phyloP scores from a whole-genome alignment of 352 stramenopile genomes.

The Peronospora belbahrii region DNA sequence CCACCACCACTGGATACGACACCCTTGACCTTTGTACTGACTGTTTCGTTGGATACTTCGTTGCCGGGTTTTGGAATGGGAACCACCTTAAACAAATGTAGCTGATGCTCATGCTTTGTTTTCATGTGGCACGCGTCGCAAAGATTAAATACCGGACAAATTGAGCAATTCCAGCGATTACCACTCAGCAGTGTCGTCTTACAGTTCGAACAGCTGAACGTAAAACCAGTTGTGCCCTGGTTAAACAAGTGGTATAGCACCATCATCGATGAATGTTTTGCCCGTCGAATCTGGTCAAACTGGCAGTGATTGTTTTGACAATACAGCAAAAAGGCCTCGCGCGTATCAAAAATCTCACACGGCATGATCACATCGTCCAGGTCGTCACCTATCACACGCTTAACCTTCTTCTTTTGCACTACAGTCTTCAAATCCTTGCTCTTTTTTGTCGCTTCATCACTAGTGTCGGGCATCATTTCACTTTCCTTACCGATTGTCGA shows the following conservation, averaged over 20 bases:
- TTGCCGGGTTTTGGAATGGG: constrained; percentile 61
- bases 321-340: constrained; percentile 86
- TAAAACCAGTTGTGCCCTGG: constrained; percentile 95
- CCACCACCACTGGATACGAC: constrained; percentile 25
- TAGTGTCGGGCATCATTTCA: constrained; percentile 2
- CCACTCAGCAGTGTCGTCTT: constrained; percentile 91
- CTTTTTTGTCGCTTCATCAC: constrained; percentile 25
- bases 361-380: constrained; percentile 93
- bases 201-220: constrained; percentile 93
- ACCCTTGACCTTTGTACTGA: constrained; percentile 26
- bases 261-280: constrained; percentile 83
- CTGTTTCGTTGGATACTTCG: constrained; percentile 29
- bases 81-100: constrained; percentile 91
- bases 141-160: constrained; percentile 93
- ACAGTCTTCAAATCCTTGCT: constrained; percentile 14
- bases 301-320: constrained; percentile 87
- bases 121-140: constrained; percentile 92
- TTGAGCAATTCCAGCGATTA: constrained; percentile 93
- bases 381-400: constrained; percentile 42
- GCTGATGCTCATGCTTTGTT: constrained; percentile 87
- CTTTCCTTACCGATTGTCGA: constrained; percentile 23
- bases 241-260: constrained; percentile 86
- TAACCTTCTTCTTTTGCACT: constrained; percentile 22
- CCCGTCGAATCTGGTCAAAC: constrained; percentile 74
- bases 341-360: constrained; percentile 93